phyloP scores from a whole-genome alignment of 805 yeast genomes.

The Aciculoconidium aculeatum region DNA sequence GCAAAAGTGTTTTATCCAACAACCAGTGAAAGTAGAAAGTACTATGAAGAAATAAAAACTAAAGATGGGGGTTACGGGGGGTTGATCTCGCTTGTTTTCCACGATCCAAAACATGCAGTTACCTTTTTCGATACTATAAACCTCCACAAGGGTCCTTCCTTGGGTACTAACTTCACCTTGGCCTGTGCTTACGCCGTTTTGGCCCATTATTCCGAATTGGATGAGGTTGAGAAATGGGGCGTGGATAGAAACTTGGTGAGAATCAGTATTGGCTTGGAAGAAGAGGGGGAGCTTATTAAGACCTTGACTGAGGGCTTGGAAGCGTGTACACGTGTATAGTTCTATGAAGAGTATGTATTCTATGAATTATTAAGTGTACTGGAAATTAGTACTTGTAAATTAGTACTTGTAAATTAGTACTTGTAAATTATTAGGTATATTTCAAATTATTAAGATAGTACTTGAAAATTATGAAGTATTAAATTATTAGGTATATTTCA shows the following conservation, averaged over 20 bases:
- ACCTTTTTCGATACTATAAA: slow-evolving; percentile 66
- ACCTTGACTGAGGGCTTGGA: slow-evolving; percentile 50
- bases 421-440: no score
- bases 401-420: no score
- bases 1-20: slow-evolving; percentile 70
- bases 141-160: slow-evolving; percentile 82
- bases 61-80: slow-evolving; percentile 86
- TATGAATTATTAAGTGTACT: no score
- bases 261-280: slow-evolving; percentile 83
- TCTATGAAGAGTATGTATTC: not conserved
- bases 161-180: slow-evolving; percentile 84
- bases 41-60: slow-evolving; percentile 70
- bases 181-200: slow-evolving; percentile 87
- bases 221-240: slow-evolving; percentile 75
- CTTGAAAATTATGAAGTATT: no score
- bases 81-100: slow-evolving; percentile 66
- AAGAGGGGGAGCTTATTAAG: slow-evolving; percentile 47
- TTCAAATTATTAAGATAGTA: no score
- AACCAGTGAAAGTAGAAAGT: slow-evolving; percentile 42
- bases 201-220: slow-evolving; percentile 79
- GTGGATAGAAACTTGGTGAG: slow-evolving; percentile 74
- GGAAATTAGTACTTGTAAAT: no score
- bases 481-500: no score
- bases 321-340: no score
- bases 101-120: slow-evolving; percentile 56